Percentiles rank a stretch among this genome's conserved stretches.
Conservation (phyloP, 306 rosid species). For the Canavalia ensiformis region DNA sequence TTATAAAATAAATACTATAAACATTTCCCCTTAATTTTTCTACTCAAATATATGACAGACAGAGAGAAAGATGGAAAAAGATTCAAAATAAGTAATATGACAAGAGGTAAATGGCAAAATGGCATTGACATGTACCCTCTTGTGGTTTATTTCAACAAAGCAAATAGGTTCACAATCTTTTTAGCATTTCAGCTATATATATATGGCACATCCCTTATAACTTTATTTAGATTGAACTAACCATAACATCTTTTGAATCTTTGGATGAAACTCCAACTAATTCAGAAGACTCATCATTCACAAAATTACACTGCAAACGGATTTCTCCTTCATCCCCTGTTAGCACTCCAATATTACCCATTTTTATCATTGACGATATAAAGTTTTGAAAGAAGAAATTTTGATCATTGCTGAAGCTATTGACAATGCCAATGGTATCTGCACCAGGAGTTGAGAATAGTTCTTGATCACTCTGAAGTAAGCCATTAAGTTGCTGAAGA, state of each 20-base stretch:
- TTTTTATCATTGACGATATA: conserved; percentile 34
- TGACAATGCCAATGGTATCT: conserved; percentile 40
- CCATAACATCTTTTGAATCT: background rate
- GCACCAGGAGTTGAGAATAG: conserved; percentile 46
- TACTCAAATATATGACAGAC: too few relatives aligned
- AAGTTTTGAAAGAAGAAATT: conserved; percentile 37
- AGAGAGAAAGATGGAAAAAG: background rate
- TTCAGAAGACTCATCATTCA: conserved; percentile 19
- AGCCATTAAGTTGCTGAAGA: conserved; percentile 36
- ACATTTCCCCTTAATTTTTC: too few relatives aligned
- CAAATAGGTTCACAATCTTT: background rate
- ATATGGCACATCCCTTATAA: background rate
- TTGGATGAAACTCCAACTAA: background rate
- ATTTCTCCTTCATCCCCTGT: conserved; percentile 42
- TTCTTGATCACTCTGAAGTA: conserved; percentile 51
- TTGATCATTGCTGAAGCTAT: conserved; percentile 25
- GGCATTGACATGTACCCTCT: background rate
- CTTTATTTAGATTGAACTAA: conserved; percentile 23
- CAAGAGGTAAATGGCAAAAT: background rate
- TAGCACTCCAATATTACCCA: conserved; percentile 47
- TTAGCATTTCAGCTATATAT: too few relatives aligned
- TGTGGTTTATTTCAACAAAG: background rate
- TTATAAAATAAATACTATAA: too few relatives aligned
- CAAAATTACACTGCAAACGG: conserved; percentile 45
- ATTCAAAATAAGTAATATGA: background rate